Evolutionary conservation across 139 green algal genomes (phyloP).

Genomic region (Medakamo hakoo): DNA sequence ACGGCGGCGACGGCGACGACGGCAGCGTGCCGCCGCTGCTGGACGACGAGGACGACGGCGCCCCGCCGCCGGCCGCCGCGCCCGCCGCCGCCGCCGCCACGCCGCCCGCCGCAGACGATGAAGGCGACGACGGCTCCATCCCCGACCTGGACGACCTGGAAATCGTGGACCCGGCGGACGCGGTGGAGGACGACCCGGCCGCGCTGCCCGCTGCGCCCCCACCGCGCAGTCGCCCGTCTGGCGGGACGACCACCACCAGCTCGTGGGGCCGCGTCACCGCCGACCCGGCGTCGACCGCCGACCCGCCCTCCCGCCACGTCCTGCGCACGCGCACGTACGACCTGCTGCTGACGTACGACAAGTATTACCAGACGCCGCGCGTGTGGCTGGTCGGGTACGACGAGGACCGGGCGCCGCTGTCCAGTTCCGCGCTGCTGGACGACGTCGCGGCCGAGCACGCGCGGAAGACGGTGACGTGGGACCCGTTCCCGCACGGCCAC

Average conservation of each 20-base stretch:
- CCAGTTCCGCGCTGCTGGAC: slow-evolving; percentile 49
- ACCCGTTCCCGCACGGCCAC: slow-evolving; percentile 67
- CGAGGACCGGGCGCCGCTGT: slow-evolving; percentile 42
- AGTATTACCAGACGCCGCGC: slow-evolving; percentile 68
- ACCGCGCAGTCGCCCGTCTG: no score
- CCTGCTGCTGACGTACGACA: slow-evolving; percentile 84
- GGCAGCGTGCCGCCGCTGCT: not conserved
- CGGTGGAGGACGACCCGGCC: slow-evolving; percentile 26
- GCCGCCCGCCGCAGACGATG: slow-evolving; percentile 1
- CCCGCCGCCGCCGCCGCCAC: not conserved
- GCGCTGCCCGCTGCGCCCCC: not conserved
- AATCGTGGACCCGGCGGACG: slow-evolving; percentile 29
- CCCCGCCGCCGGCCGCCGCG: not conserved
- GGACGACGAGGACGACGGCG: not conserved
- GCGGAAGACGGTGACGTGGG: slow-evolving; percentile 74
- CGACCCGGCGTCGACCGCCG: no score
- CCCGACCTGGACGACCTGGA: slow-evolving; percentile 57
- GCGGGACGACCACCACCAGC: no score
- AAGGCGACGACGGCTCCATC: slow-evolving; percentile 12
- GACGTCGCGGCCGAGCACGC: slow-evolving; percentile 72
- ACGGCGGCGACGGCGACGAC: not conserved
- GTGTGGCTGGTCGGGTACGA: slow-evolving; percentile 80
- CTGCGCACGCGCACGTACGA: slow-evolving; percentile 74
- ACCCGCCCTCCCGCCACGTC: slow-evolving; percentile 23
- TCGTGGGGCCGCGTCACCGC: no score